Percentiles rank a stretch among this genome's conserved stretches.
Conservation (phyloP, 2,329 filamentous ascomycete genomes). For the Ampelomyces quisqualis region DNA sequence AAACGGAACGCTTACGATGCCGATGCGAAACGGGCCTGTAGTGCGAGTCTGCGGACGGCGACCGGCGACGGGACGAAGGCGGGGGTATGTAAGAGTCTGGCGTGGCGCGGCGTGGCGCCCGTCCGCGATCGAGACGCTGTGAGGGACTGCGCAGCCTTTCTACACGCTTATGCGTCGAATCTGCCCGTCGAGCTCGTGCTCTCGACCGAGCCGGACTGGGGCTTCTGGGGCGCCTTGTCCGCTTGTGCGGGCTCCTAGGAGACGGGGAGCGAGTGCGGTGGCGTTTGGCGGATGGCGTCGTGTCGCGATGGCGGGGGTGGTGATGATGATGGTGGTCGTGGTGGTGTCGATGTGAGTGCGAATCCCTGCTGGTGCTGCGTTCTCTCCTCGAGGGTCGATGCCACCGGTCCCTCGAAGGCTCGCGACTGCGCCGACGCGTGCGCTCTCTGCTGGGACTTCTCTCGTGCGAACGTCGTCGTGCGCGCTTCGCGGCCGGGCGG, state of each 20-base stretch:
- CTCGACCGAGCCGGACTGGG: constrained; percentile 40
- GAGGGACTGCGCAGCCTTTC: constrained; percentile 38
- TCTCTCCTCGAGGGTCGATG: constrained; percentile 41
- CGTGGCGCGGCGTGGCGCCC: constrained; percentile 36
- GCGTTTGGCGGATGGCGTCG: constrained; percentile 43
- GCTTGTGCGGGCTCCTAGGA: constrained; percentile 35
- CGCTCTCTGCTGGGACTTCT: constrained; percentile 37
- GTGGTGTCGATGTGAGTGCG: constrained; percentile 38
- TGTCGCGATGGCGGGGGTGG: constrained; percentile 32
- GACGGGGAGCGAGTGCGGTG: constrained; percentile 43
- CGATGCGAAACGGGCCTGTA: constrained; percentile 37
- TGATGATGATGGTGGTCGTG: constrained; percentile 34
- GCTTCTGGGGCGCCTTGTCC: constrained; percentile 38
- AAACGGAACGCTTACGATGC: constrained; percentile 34
- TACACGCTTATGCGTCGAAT: constrained; percentile 29
- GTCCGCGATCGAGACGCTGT: constrained; percentile 34
- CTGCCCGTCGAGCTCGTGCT: constrained; percentile 36
- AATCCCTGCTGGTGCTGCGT: constrained; percentile 40
- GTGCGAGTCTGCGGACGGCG: constrained; percentile 45
- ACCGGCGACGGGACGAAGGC: constrained; percentile 41
- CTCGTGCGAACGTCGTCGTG: constrained; percentile 35
- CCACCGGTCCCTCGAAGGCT: constrained; percentile 35
- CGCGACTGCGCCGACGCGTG: constrained; percentile 37
- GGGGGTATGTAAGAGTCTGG: constrained; percentile 41
- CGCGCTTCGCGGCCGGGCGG: constrained; percentile 27